Percentiles rank a stretch among this genome's conserved stretches.
Evolutionary conservation across 2,329 filamentous ascomycete genomes (phyloP).

Genomic region (Penicillium sp.): DNA sequence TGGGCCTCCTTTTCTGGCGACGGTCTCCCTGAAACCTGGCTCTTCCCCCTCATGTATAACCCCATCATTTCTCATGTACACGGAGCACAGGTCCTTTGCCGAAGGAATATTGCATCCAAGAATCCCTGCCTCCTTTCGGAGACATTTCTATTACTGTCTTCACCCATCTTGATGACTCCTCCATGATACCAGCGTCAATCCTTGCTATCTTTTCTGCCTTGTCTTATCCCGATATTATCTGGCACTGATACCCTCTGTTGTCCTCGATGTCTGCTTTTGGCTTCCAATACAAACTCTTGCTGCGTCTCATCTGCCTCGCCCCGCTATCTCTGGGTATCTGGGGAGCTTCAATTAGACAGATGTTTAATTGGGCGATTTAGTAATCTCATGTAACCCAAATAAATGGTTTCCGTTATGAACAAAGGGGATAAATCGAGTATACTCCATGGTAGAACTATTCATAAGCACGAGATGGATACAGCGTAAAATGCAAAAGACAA

Average conservation of each 20-base stretch:
- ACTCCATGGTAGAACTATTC: not conserved
- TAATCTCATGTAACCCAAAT: not conserved
- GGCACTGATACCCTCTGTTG: slow-evolving; percentile 19
- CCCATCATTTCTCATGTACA: not conserved
- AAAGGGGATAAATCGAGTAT: not conserved
- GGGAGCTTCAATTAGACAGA: not conserved
- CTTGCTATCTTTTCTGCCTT: not conserved
- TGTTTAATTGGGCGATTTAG: not conserved
- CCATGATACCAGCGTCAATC: not conserved
- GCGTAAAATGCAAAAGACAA: slow-evolving; percentile 3
- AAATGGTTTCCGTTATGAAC: not conserved
- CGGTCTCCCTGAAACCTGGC: not conserved
- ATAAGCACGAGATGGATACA: not conserved
- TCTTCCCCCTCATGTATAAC: slow-evolving; percentile 4
- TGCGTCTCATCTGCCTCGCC: not conserved
- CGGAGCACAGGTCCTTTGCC: not conserved
- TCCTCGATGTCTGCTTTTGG: slow-evolving; percentile 4
- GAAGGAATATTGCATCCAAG: not conserved
- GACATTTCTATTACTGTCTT: slow-evolving; percentile 1
- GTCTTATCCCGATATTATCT: slow-evolving; percentile 1
- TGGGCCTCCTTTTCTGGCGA: not conserved
- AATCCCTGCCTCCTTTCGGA: not conserved
- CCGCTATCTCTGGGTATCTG: not conserved
- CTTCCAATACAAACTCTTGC: not conserved
- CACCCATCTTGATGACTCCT: not conserved